Evolutionary conservation across 352 stramenopile species (phyloP).

Genomic region (Phytophthora megakarya): DNA sequence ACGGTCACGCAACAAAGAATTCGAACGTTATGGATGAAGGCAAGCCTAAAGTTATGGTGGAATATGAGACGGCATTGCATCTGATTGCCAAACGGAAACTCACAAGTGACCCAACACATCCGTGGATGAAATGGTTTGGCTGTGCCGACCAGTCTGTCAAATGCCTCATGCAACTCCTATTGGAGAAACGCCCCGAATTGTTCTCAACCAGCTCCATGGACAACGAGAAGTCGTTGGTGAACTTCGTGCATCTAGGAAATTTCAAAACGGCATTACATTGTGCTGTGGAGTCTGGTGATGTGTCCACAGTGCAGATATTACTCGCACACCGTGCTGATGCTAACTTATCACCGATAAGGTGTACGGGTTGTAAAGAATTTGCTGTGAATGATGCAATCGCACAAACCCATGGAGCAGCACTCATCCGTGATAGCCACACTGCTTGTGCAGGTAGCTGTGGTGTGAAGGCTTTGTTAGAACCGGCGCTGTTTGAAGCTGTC

Average conservation of each 20-base stretch:
- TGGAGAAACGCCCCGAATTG: constrained; percentile 41
- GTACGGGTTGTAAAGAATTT: constrained; percentile 43
- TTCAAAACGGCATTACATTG: constrained; percentile 68
- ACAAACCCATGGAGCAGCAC: constrained; percentile 8
- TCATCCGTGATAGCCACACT: constrained; percentile 8
- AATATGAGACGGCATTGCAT: constrained; percentile 59
- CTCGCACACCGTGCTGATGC: constrained; percentile 45
- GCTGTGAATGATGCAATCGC: constrained; percentile 21
- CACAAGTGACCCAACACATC: constrained; percentile 32
- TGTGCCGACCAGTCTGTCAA: constrained; percentile 11
- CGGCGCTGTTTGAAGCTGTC: constrained; percentile 48
- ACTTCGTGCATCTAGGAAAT: constrained; percentile 49
- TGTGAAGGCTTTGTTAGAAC: constrained; percentile 47
- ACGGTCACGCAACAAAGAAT: background rate
- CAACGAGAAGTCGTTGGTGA: constrained; percentile 40
- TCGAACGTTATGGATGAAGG: background rate
- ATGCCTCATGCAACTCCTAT: constrained; percentile 57
- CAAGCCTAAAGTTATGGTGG: constrained; percentile 38
- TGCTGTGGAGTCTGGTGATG: constrained; percentile 53
- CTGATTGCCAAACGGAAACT: constrained; percentile 53
- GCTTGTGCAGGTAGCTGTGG: constrained; percentile 43
- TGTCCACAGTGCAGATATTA: constrained; percentile 43
- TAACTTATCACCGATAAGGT: constrained; percentile 61
- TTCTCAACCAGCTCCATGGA: constrained; percentile 24
- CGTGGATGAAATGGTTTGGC: constrained; percentile 53